Base-by-base conservation (phyloP, 2,329 filamentous ascomycete genomes). In the Ascosphaera aggregata region DNA sequence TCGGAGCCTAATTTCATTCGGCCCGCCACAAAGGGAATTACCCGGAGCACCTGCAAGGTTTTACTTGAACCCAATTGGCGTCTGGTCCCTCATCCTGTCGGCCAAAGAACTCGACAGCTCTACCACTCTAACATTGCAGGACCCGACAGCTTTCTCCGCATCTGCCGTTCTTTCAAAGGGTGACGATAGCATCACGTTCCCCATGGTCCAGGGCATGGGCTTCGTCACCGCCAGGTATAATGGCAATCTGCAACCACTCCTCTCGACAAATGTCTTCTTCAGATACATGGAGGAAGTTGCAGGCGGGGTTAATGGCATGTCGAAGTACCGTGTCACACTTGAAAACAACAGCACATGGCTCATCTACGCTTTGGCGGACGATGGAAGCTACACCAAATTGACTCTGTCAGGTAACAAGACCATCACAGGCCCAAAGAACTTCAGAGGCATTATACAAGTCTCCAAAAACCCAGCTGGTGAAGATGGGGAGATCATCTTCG, bases 121-220 rank as follows among this genome's bases (percentile, higher is more conserved):
- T 9, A 81, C 80, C 0, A 55, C 60, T 4, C 52, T 76, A 18
- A 67, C 60, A 1, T 64, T 64, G 0, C 64, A 71, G 40, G 60
- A 63, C 0, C 57, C 67, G 18, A 55, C 62, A 39, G 64, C 64
- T 2, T 71, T 73, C 48, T 73, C 69, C 1, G 67, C 66, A 11
- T 73, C 81, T 44, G 71, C 82, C 36, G 76, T 79, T 35, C 62
- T 95, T 22, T 66, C 61, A 38, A 63, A 61, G 2, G 64, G 66
- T 5, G 54, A 62, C 1, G 68, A 76, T 0, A 63, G 67, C 1
- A 66, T 95, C 16, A 76, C 71, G 0, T 82, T 92, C 45, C 84
- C 85, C 0, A 52, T 94, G 5, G 73, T 92, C 0, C 86, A 95
- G 51, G 89, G 89, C 9, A 89, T 91, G 73, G 76, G 72, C 0